Conservation (phyloP, 352 stramenopile species). For the Phytophthora constricta region DNA sequence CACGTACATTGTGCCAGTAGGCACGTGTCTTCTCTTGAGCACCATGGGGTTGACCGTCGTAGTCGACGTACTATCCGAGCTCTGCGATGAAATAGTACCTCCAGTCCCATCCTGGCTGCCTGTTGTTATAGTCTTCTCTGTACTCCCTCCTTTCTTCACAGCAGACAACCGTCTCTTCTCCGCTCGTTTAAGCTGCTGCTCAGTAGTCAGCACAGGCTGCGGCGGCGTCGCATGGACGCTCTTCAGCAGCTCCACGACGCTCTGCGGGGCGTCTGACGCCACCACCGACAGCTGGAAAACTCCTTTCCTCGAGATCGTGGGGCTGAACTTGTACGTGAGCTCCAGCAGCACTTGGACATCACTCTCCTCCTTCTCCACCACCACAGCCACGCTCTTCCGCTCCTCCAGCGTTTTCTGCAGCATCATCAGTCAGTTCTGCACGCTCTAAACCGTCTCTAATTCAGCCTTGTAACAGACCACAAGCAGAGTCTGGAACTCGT, state of each 20-base stretch:
- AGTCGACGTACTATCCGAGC: constrained; percentile 9
- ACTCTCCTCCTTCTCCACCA: constrained; percentile 23
- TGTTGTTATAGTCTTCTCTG: not conserved
- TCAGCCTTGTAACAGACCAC: constrained; percentile 21
- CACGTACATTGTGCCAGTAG: constrained; percentile 59
- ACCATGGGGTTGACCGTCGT: constrained; percentile 17
- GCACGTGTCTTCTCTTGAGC: constrained; percentile 57
- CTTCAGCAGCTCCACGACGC: constrained; percentile 45
- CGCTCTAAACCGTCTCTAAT: not conserved
- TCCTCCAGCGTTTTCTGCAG: constrained; percentile 51
- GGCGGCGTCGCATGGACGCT: constrained; percentile 47
- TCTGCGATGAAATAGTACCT: constrained; percentile 15
- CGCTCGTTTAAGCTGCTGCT: constrained; percentile 27
- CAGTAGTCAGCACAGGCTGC: constrained; percentile 38
- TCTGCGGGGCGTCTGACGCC: constrained; percentile 24
- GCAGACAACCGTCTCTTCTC: constrained; percentile 2
- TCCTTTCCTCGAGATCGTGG: constrained; percentile 58
- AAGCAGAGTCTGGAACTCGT: constrained; percentile 46
- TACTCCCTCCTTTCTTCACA: not conserved
- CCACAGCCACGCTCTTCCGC: constrained; percentile 47
- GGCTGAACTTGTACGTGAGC: constrained; percentile 73
- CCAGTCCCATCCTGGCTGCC: constrained; percentile 5
- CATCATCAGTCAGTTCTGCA: not conserved
- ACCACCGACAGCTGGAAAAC: constrained; percentile 52
- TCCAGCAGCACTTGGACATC: constrained; percentile 34